Evolutionary conservation across 1,139 yeast genomes (phyloP).

Genomic region (Diutina scorzettiae): DNA sequence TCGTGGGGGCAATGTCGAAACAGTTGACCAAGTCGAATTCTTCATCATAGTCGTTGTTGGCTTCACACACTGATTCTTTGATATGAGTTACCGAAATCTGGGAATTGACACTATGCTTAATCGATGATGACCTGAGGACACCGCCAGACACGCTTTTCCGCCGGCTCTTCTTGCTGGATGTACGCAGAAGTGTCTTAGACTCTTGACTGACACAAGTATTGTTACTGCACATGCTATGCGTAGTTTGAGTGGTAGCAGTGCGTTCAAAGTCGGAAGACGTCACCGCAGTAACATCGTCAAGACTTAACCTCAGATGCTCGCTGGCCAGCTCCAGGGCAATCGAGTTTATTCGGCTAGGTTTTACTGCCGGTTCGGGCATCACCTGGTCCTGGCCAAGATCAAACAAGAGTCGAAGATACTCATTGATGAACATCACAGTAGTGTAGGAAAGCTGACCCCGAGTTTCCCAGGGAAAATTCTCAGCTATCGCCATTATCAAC

Average conservation of each 20-base stretch:
- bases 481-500: background rate
- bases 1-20: conserved; percentile 8
- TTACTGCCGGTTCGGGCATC: background rate
- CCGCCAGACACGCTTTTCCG: background rate
- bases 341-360: background rate
- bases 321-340: background rate
- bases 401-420: background rate
- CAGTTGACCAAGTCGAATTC: conserved; percentile 11
- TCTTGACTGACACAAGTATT: no score
- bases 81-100: background rate
- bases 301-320: no score
- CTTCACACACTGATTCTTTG: background rate
- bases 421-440: background rate
- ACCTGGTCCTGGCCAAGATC: background rate
- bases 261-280: no score
- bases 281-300: no score
- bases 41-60: conserved; percentile 10
- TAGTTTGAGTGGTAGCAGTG: no score
- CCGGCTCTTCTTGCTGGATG: background rate
- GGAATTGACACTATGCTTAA: no score
- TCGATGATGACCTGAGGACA: no score
- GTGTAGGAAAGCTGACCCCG: background rate
- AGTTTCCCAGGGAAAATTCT: background rate
- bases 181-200: no score
- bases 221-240: no score